Base-by-base conservation (phyloP, 225 moss, liverwort and hornwort species). In the Antitrichia curtipendula region DNA sequence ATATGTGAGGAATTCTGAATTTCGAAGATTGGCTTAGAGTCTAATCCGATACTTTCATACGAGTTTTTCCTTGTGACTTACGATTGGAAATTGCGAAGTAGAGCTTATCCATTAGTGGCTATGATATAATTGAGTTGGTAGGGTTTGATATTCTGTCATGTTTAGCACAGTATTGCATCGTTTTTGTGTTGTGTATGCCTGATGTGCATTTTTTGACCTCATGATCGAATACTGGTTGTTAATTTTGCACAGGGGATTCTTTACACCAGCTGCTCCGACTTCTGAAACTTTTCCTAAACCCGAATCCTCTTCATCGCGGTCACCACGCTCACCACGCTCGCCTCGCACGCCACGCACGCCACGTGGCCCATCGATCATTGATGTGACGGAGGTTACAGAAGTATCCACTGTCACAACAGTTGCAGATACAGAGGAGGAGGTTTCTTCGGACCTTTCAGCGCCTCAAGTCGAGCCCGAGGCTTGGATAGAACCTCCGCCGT, bases 401-500 rank as follows among this genome's bases (percentile, higher is more conserved):
- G 59, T 81, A 57, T 94, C 93, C 16, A 82, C 90, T 36, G 77
- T 89, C 57, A 94, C 91, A 50, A 90, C 91, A 60, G 88, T 91
- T 66, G 94, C 86, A 77, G 91, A 93, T 82, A 87, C 83, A 10
- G 91, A 86, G 32, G 90, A 90, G 36, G 92, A 94, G 82, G 85
- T 89, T 84, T 89, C 90, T 76, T 92, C 95, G 58, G 90, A 92
- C 18, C 83, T 92, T 52, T 85, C 90, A 88, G 82, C 89, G 82
- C 88, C 86, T 47, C 58, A 80, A 43, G 41, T 77, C 31, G 92
- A 90, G 64, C 83, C 84, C 8, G 95, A 97, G 83, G 70, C 77
- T 71, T 98, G 98, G 96, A 84, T 94, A 78, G 97, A 98, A 85
- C 97, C 97, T 74, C 95, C 95, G 43, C 82, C 95, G 13, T 84